Conservation (phyloP, 441 rosid species). For the Adansonia rubrostipa region DNA sequence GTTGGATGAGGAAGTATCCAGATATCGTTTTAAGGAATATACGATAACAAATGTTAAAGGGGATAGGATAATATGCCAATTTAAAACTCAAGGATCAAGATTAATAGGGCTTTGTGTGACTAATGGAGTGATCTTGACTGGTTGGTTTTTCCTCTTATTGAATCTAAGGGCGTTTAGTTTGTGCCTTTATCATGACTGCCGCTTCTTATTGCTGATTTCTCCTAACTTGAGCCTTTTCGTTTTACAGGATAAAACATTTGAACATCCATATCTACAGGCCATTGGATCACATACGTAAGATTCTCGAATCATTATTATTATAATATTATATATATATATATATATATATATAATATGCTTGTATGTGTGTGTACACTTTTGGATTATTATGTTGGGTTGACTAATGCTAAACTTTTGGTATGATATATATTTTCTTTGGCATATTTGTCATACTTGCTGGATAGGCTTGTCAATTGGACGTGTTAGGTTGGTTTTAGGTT, state of each 20-base stretch:
- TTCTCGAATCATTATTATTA: not conserved
- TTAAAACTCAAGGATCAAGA: constrained; percentile 13
- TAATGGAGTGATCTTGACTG: not conserved
- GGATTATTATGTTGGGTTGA: not conserved
- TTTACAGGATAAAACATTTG: constrained; percentile 91
- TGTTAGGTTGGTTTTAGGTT: too few relatives aligned
- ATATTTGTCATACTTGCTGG: not conserved
- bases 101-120: constrained; percentile 3
- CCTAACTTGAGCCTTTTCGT: constrained; percentile 22
- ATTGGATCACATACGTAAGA: constrained; percentile 95
- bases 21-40: not conserved
- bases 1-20: constrained; percentile 15
- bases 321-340: not conserved
- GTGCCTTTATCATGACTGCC: not conserved
- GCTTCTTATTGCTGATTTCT: constrained; percentile 18
- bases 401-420: not conserved
- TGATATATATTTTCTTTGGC: not conserved
- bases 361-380: not conserved
- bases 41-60: not conserved
- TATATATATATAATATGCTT: not conserved
- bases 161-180: not conserved
- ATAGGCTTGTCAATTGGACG: too few relatives aligned
- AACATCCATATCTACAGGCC: constrained; percentile 95
- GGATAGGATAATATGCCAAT: not conserved
- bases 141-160: constrained; percentile 18